Evolutionary conservation across 2,329 filamentous ascomycete species (phyloP), one percentile per base, ranked within the genome.

Genomic region (Penicillium occitanis): DNA sequence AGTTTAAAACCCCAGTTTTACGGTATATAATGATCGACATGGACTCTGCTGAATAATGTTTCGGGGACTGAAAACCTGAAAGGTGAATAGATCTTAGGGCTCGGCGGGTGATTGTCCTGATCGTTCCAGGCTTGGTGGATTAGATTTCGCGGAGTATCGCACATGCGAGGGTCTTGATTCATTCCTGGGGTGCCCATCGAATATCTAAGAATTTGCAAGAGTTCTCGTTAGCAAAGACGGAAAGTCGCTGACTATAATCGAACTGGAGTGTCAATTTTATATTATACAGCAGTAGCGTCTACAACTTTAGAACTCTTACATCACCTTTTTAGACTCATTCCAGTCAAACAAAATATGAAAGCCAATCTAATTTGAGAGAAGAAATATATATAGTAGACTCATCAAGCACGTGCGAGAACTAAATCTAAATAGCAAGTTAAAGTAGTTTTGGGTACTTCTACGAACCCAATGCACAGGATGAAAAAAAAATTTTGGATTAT

Each of bases 111-210:
- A 57, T 14, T 19, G 30, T 55, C 10, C 28, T 22, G n/a, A n/a
- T 5, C 1, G 8, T 19, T 57, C 14, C 33, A 14, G 33, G 33
- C n/a, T 57, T 2, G 10, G 11, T 57, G 10, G n/a, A 25, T 13
- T 37, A 33, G 7, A 5, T 35, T 40, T 37, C 53, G 53, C 53
- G 53, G 53, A 57, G 19, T 57, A 57, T 57, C 53, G 53, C 33
- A 22, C 50, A 19, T n/a, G 50, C 25, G 25, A 25, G 2, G 25
- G 0, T 33, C 17, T 53, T 19, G 25, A 33, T 30, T 13, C 4
- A 2, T 22, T 14, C 14, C 22, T 17, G 13, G 2, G 17, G 48
- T 51, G 13, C 5, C 6, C 22, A 3, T 28, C 22, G 6, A 25
- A 25, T 25, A 13, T 25, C 13, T n/a, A 25, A 25, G 14, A 48